Conservation (phyloP, 768 basidiomycete genomes). For the Lactarius vividus region DNA sequence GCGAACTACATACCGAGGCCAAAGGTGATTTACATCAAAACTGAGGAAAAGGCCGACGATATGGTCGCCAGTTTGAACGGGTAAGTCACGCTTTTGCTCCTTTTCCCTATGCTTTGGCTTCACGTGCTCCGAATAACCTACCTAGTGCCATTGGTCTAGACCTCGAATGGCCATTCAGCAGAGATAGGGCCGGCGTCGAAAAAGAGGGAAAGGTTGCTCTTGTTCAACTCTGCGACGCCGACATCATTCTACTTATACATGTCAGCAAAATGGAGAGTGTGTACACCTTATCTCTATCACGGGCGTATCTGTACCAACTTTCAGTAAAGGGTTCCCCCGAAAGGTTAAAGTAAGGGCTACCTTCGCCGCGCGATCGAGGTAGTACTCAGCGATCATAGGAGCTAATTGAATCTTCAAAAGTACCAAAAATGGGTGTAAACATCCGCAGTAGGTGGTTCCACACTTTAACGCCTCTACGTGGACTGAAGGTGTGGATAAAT, state of each 20-base stretch:
- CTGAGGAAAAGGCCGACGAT: conserved; percentile 43
- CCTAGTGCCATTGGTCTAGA: conserved; percentile 50
- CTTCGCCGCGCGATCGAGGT: not conserved
- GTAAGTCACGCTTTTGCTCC: conserved; percentile 29
- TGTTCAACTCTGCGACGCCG: conserved; percentile 45
- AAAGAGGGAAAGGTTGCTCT: conserved; percentile 41
- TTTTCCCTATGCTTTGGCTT: not conserved
- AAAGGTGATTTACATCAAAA: conserved; percentile 39
- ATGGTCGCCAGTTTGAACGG: conserved; percentile 40
- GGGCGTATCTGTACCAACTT: not conserved
- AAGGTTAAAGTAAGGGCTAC: conserved; percentile 38
- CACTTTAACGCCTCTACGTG: not conserved
- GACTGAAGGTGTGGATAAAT: not conserved
- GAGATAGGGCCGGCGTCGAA: conserved; percentile 29
- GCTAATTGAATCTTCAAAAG: conserved; percentile 41
- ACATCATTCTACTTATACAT: conserved; percentile 47
- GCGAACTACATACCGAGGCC: conserved; percentile 36
- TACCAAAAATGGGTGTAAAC: conserved; percentile 48
- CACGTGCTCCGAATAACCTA: not conserved
- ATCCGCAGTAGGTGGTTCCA: conserved; percentile 42
- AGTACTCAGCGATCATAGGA: conserved; percentile 34
- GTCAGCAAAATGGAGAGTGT: conserved; percentile 48
- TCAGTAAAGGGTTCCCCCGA: conserved; percentile 41
- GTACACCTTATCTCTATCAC: conserved; percentile 12
- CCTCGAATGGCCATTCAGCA: conserved; percentile 47